Percentiles rank a stretch among this genome's conserved stretches.
These are phyloP conservation scores for Ustilago curta DNA, from an alignment of 1,284 basidiomycete genomes.

Conservation along the genomic window DNA sequence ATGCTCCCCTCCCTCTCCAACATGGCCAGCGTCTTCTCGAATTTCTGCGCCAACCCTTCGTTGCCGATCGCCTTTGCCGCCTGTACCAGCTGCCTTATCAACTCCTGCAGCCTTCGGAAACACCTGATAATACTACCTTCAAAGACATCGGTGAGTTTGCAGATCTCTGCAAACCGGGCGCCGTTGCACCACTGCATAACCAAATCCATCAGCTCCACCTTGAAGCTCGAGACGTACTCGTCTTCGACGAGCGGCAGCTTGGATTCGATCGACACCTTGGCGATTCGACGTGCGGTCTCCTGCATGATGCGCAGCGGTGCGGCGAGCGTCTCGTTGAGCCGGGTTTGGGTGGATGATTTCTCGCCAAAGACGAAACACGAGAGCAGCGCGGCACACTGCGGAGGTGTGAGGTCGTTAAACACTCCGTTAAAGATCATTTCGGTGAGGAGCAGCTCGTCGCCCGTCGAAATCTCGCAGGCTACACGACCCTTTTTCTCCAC, in stretches of 20 bases:
- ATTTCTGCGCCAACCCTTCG: conserved; percentile 78
- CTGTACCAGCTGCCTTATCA: conserved; percentile 92
- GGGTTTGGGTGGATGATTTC: conserved; percentile 74
- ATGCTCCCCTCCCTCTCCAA: conserved; percentile 67
- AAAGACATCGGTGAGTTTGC: conserved; percentile 96
- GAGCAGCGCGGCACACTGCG: conserved; percentile 90
- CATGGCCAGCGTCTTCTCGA: conserved; percentile 56
- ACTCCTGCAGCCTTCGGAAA: conserved; percentile 91
- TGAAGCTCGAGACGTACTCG: conserved; percentile 95
- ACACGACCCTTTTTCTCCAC: conserved; percentile 98
- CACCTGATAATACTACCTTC: conserved; percentile 86
- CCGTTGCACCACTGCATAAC: conserved; percentile 98
- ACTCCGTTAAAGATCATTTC: conserved; percentile 97
- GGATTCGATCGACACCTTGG: conserved; percentile 92
- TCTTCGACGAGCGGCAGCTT: conserved; percentile 90
- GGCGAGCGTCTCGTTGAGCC: conserved; percentile 90
- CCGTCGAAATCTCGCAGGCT: conserved; percentile 97
- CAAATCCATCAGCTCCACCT: conserved; percentile 97
- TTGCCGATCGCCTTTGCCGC: conserved; percentile 98
- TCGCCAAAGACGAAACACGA: conserved; percentile 98
- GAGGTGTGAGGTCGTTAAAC: conserved; percentile 89
- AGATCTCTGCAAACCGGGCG: conserved; percentile 94
- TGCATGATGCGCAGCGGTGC: conserved; percentile 93
- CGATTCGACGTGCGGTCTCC: conserved; percentile 92
- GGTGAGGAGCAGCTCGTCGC: conserved; percentile 94